Conservation (phyloP, 495 filamentous ascomycete genomes). For the Parathielavia appendiculata region DNA sequence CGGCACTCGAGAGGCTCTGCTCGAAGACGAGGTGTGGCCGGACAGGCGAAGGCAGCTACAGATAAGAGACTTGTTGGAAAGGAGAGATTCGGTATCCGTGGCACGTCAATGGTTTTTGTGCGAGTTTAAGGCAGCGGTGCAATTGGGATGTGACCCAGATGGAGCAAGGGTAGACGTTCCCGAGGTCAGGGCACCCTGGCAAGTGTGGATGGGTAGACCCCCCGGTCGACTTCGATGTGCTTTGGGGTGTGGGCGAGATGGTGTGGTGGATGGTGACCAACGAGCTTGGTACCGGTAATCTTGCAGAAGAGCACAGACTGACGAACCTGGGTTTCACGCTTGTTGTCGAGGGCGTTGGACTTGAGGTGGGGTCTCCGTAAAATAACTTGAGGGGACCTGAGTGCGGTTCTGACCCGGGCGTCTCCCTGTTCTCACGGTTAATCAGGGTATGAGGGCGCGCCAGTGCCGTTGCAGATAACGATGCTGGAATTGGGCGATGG, state of each 20-base stretch:
- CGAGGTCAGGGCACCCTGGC: conserved; percentile 33
- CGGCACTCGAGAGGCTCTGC: conserved; percentile 17
- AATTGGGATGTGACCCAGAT: conserved; percentile 37
- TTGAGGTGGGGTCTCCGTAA: conserved; percentile 15
- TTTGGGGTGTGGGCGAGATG: background rate
- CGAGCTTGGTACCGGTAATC: background rate
- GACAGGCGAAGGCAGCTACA: background rate
- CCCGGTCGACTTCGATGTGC: conserved; percentile 22
- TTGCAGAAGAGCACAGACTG: conserved; percentile 11
- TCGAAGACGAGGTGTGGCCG: conserved; percentile 14
- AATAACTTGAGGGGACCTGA: conserved; percentile 15
- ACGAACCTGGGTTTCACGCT: background rate
- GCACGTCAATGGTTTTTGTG: conserved; percentile 49
- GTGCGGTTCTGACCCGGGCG: conserved; percentile 23
- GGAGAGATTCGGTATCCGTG: conserved; percentile 44
- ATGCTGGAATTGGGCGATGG: conserved; percentile 5
- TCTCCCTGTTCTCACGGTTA: conserved; percentile 25
- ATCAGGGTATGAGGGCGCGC: conserved; percentile 24
- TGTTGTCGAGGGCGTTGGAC: background rate
- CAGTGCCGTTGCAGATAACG: conserved; percentile 21
- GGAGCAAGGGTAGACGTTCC: conserved; percentile 33
- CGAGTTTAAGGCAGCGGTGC: conserved; percentile 42
- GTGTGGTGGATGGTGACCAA: background rate
- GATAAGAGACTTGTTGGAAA: conserved; percentile 16
- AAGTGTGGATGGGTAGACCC: conserved; percentile 26